Conservation (phyloP, 768 basidiomycete genomes). For the Trametes villosa region DNA sequence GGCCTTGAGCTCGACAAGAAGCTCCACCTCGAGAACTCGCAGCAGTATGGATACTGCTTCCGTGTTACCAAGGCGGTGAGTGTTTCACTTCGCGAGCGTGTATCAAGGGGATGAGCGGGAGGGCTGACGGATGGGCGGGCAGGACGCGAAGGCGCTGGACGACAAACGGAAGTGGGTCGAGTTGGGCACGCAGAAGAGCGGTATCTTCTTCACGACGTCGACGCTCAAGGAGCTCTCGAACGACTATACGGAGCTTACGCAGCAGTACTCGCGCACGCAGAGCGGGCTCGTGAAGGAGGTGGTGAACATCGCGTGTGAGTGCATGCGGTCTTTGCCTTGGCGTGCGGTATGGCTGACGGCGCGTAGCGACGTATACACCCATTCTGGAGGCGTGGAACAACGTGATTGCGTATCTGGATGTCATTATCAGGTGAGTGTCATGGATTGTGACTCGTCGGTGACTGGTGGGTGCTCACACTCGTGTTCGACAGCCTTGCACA, state of each 20-base stretch:
- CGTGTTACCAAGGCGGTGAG: slow-evolving; percentile 87
- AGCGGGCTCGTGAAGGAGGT: slow-evolving; percentile 88
- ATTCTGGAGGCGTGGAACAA: slow-evolving; percentile 85
- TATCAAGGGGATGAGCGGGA: not conserved
- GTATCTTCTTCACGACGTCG: slow-evolving; percentile 87
- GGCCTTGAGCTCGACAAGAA: slow-evolving; percentile 91
- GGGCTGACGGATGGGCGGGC: not conserved
- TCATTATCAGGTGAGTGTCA: slow-evolving; percentile 76
- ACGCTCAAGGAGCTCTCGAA: slow-evolving; percentile 71
- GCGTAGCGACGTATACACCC: slow-evolving; percentile 87
- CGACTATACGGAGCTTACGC: slow-evolving; percentile 68
- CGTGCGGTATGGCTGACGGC: not conserved
- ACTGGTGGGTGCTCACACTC: not conserved
- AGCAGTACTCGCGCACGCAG: slow-evolving; percentile 77
- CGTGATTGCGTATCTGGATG: slow-evolving; percentile 88
- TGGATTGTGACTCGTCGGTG: too few relatives aligned
- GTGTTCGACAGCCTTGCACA: slow-evolving; percentile 75
- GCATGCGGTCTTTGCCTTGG: not conserved
- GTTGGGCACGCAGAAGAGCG: slow-evolving; percentile 82
- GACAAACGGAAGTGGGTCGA: slow-evolving; percentile 74
- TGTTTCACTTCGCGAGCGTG: slow-evolving; percentile 9
- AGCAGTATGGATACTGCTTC: slow-evolving; percentile 90
- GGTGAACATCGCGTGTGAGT: slow-evolving; percentile 86
- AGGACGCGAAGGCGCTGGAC: slow-evolving; percentile 82
- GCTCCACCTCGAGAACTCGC: slow-evolving; percentile 91